Percentiles rank a stretch among this genome's conserved stretches.
Conservation (phyloP, 164 flowering plant genomes). For the Paratinospora sagittata region DNA sequence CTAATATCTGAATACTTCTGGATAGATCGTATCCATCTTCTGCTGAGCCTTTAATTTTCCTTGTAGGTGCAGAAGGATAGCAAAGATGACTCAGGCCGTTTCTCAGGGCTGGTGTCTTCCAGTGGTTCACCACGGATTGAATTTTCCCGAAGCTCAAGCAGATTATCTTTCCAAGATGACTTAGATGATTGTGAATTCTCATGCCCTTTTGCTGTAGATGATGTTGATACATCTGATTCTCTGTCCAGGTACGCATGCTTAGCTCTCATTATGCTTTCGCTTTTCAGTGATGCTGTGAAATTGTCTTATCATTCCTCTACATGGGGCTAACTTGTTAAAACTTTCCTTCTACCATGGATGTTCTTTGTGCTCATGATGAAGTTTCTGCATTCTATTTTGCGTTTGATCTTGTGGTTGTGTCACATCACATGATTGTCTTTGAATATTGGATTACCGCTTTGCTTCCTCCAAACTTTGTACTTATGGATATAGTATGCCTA, state of each 20-base stretch:
- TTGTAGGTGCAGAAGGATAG: conserved; percentile 34
- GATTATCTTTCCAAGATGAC: conserved; percentile 84
- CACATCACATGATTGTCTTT: too few species aligned
- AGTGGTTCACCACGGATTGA: conserved; percentile 34
- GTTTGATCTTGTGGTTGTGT: too few species aligned
- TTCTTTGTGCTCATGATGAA: too few species aligned
- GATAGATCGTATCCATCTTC: not conserved
- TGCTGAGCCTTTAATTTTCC: conserved; percentile 8
- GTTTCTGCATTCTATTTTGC: too few species aligned
- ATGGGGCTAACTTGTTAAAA: not conserved
- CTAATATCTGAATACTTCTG: not conserved
- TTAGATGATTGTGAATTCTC: conserved; percentile 72
- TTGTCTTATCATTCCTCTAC: not conserved
- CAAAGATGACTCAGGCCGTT: conserved; percentile 19
- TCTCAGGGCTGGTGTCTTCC: conserved; percentile 61
- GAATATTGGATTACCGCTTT: not conserved
- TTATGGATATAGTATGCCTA: not conserved
- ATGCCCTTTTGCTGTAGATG: conserved; percentile 91
- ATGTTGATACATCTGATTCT: conserved; percentile 57
- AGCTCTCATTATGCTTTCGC: not conserved
- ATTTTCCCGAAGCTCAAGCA: conserved; percentile 88
- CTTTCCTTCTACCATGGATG: too few species aligned
- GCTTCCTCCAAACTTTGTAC: not conserved
- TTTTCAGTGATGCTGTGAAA: not conserved
- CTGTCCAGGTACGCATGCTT: conserved; percentile 44